Evolutionary conservation across 2,329 filamentous ascomycete genomes (phyloP), one percentile per base, ranked within the genome.

Genomic region (Teratosphaeria destructans): DNA sequence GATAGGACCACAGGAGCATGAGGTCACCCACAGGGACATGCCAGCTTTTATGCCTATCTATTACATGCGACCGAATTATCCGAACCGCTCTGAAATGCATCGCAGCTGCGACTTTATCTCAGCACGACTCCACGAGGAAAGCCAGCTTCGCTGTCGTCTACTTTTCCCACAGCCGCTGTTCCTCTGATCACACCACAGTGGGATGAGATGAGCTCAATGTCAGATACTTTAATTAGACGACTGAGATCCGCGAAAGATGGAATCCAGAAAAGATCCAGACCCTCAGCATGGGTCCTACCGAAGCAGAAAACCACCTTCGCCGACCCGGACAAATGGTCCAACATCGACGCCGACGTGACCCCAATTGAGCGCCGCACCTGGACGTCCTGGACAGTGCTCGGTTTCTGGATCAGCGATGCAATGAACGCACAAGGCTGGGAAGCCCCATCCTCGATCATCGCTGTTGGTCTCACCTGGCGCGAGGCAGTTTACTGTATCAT

Each of bases 321-420:
- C n/a, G 74, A 76, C 59, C 69, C 72, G 26, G 71, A 67, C 52
- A 61, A 53, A n/a, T 68, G 76, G 75, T 75, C 74, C 14, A 79
- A 79, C 60, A 72, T 75, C 49, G 77, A 80, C 63, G 71, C 69
- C 59, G 77, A 78, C 64, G 74, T 76, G 0, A 78, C 76, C 12
- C 77, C 77, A 16, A 54, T 75, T 11, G 75, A 79, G 43, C 71
- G 74, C 34, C 70, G 76, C 16, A 79, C 75, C 0, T 80, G 78
- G 78, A 73, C 73, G 1, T 71, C 71, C 1, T 72, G 72, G 60
- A 74, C 74, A 1, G 71, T 77, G 34, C 65, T 76, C 4, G 74
- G 74, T 1, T 80, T 76, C 64, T 80, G 78, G 78, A 73, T 78
- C 60, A 72, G 67, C 16, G 77, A 79, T 66, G 71, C 75, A 10